phyloP scores from a whole-genome alignment of 169 alveolate species.

The Plasmodium vinckei region DNA sequence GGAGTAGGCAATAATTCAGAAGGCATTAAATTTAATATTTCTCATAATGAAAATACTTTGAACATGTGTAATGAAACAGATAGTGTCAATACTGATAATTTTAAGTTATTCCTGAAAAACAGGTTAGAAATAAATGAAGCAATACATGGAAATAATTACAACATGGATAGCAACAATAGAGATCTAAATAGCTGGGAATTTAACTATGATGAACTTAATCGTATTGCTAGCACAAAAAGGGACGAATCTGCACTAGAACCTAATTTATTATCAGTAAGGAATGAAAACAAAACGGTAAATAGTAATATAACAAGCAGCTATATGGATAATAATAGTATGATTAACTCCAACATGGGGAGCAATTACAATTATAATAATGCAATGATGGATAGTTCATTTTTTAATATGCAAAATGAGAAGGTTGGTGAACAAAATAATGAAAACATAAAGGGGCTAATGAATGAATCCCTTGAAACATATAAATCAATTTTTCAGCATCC shows the following conservation, averaged over 20 bases:
- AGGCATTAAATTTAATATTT: not conserved
- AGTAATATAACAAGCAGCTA: not conserved
- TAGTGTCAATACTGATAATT: slow-evolving; percentile 1
- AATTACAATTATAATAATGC: not conserved
- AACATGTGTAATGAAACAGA: slow-evolving; percentile 5
- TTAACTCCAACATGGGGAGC: not conserved
- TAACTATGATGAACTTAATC: not conserved
- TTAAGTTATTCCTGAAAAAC: slow-evolving; percentile 13
- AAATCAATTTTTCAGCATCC: not conserved
- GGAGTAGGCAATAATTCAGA: not conserved
- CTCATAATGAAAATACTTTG: not conserved
- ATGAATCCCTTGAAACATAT: no score
- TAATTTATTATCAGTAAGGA: not conserved
- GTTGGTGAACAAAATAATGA: no score
- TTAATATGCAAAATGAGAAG: not conserved
- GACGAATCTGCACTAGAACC: not conserved
- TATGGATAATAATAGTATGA: not conserved
- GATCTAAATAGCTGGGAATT: not conserved
- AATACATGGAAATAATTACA: not conserved
- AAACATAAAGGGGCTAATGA: no score
- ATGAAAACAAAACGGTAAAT: not conserved
- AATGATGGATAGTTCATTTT: not conserved
- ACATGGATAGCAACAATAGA: not conserved
- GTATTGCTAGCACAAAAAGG: not conserved
- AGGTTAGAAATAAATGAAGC: not conserved